phyloP scores from a whole-genome alignment of 2,329 filamentous ascomycete species.

The Cercospora sesami region DNA sequence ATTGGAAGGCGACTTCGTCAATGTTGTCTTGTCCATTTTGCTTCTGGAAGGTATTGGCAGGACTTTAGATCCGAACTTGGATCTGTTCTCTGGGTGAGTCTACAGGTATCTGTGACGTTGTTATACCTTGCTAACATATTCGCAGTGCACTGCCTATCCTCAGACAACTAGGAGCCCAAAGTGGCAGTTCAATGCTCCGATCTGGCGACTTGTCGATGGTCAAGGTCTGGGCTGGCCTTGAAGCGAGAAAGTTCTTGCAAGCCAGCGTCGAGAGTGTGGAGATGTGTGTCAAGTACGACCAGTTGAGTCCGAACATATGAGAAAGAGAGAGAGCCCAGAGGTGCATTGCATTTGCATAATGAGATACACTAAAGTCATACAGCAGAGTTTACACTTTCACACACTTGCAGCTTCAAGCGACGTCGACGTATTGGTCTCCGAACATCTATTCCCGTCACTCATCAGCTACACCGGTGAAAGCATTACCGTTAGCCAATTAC shows the following conservation, averaged over 20 bases:
- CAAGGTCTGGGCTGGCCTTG: slow-evolving; percentile 85
- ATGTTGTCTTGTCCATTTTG: slow-evolving; percentile 93
- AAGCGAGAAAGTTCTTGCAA: slow-evolving; percentile 84
- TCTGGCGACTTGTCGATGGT: slow-evolving; percentile 66
- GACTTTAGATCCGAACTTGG: slow-evolving; percentile 79
- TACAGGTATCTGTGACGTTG: not conserved
- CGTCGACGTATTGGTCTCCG: too few relatives aligned
- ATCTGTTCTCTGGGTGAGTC: slow-evolving; percentile 72
- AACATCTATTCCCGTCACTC: too few relatives aligned
- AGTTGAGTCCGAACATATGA: slow-evolving; percentile 81
- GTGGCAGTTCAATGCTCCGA: slow-evolving; percentile 58
- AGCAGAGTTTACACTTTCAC: not conserved
- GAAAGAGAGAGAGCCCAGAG: not conserved
- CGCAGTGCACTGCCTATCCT: slow-evolving; percentile 82
- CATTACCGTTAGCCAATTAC: too few relatives aligned
- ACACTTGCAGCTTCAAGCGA: too few relatives aligned
- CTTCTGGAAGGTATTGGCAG: slow-evolving; percentile 92
- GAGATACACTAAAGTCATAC: not conserved
- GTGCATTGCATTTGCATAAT: not conserved
- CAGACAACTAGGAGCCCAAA: slow-evolving; percentile 78
- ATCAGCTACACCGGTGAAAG: too few relatives aligned
- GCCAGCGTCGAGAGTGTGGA: slow-evolving; percentile 88
- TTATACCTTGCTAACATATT: not conserved
- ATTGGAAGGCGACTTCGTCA: slow-evolving; percentile 96
- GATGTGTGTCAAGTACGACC: slow-evolving; percentile 85